Conservation (phyloP, 805 yeast genomes). For the Kurtzmaniella cleridarum region DNA sequence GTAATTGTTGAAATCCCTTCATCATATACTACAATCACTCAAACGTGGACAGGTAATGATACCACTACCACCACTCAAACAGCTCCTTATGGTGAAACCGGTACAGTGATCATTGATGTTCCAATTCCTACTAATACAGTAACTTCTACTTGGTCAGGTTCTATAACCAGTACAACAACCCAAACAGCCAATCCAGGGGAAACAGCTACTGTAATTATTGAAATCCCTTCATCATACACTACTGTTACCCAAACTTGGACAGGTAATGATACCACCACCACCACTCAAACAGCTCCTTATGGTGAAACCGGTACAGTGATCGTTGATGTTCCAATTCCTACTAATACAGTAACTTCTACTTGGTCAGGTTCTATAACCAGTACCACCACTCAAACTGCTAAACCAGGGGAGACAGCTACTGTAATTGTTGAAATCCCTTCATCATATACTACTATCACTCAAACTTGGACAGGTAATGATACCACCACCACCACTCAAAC, state of each 20-base stretch:
- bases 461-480: conserved; percentile 7
- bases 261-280: conserved; percentile 6
- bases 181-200: conserved; percentile 6
- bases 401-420: conserved; percentile 11
- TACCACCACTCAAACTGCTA: conserved; percentile 7
- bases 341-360: conserved; percentile 1
- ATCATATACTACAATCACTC: conserved; percentile 6
- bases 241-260: conserved; percentile 6
- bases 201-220: conserved; percentile 8
- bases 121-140: conserved; percentile 1
- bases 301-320: conserved; percentile 7
- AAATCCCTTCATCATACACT: conserved; percentile 1
- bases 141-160: conserved; percentile 4
- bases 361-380: conserved; percentile 6
- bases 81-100: background rate
- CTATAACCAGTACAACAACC: conserved; percentile 7
- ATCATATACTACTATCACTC: background rate
- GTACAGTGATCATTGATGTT: conserved; percentile 1
- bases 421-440: conserved; percentile 13
- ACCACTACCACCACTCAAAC: conserved; percentile 8
- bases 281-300: conserved; percentile 3
- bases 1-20: conserved; percentile 1
- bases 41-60: conserved; percentile 6
- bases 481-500: conserved; percentile 8
- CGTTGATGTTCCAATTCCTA: conserved; percentile 6